phyloP scores from a whole-genome alignment of 1,284 basidiomycete genomes.

The Trichosporon sp. region DNA sequence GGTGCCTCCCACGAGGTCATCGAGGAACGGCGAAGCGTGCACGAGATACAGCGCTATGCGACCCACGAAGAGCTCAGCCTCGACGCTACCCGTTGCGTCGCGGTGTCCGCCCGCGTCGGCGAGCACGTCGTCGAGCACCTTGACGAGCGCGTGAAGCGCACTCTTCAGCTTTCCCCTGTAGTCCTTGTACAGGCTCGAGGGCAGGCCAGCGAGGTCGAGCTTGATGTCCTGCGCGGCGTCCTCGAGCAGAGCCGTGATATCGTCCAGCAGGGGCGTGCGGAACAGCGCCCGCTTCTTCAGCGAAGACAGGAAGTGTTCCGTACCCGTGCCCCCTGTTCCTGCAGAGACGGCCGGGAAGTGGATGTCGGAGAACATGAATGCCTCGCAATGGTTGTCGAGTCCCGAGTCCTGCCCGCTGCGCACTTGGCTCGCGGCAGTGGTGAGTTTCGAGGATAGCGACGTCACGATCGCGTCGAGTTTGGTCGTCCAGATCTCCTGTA shows the following conservation, averaged over 20 bases:
- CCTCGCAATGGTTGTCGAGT: slow-evolving; percentile 37
- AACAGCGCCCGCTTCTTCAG: slow-evolving; percentile 44
- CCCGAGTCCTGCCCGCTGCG: slow-evolving; percentile 23
- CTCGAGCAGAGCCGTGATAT: slow-evolving; percentile 45
- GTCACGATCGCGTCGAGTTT: slow-evolving; percentile 42
- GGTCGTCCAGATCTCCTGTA: slow-evolving; percentile 49
- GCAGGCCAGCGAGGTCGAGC: slow-evolving; percentile 44
- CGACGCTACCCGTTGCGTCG: slow-evolving; percentile 40
- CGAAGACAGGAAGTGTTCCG: slow-evolving; percentile 45
- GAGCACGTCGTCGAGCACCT: slow-evolving; percentile 39
- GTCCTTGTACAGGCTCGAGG: slow-evolving; percentile 30
- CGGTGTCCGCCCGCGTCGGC: slow-evolving; percentile 33
- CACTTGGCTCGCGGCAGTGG: slow-evolving; percentile 38
- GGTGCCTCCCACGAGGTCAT: slow-evolving; percentile 36
- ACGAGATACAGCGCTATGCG: slow-evolving; percentile 50
- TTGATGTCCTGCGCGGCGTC: slow-evolving; percentile 39
- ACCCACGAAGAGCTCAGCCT: slow-evolving; percentile 51
- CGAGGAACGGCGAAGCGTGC: slow-evolving; percentile 40
- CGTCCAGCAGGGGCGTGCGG: slow-evolving; percentile 51
- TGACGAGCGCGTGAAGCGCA: slow-evolving; percentile 39
- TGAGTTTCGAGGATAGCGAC: slow-evolving; percentile 33
- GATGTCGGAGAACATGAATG: slow-evolving; percentile 49
- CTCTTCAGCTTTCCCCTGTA: slow-evolving; percentile 37
- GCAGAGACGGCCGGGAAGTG: slow-evolving; percentile 43
- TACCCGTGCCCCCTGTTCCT: slow-evolving; percentile 30